Evolutionary conservation across 2,329 filamentous ascomycete species (phyloP).

Genomic region (Diaporthe sp.): DNA sequence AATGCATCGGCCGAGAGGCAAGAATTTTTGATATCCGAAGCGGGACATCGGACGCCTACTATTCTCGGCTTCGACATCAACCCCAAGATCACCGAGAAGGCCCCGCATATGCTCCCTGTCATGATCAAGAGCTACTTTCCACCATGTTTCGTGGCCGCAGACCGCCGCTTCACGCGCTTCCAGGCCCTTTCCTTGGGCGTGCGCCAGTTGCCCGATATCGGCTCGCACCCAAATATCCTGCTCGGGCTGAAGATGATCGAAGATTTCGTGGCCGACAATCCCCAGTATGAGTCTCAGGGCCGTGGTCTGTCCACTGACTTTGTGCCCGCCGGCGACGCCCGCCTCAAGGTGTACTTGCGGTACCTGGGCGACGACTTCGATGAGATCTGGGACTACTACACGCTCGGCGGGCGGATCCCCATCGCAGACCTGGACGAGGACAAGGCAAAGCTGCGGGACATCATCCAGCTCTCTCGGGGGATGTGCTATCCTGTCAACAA

Average conservation of each 20-base stretch:
- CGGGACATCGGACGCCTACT: background rate
- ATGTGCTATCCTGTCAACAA: background rate
- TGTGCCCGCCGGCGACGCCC: conserved; percentile 17
- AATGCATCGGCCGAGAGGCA: conserved; percentile 8
- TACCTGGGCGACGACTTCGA: conserved; percentile 14
- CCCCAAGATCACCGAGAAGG: conserved; percentile 1
- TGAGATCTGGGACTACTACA: conserved; percentile 30
- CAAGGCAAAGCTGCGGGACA: conserved; percentile 16
- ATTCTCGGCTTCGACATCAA: conserved; percentile 26
- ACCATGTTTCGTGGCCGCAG: conserved; percentile 18
- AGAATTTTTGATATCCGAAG: background rate
- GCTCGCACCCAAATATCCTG: conserved; percentile 21
- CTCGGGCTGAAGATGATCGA: conserved; percentile 7
- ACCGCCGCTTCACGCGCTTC: conserved; percentile 7
- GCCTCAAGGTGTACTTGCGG: conserved; percentile 26
- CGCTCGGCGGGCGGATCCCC: conserved; percentile 23
- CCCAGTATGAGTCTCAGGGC: background rate
- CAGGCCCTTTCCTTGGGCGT: conserved; percentile 18
- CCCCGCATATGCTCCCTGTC: conserved; percentile 15
- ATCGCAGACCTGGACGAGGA: conserved; percentile 18
- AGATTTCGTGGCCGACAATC: conserved; percentile 20
- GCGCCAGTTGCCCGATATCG: conserved; percentile 19
- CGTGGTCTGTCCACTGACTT: conserved; percentile 17
- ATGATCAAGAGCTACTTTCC: conserved; percentile 27
- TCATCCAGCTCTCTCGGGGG: conserved; percentile 4